These are phyloP conservation scores for Ganoderma sp. DNA, from an alignment of 1,284 basidiomycete species.

Conservation along the genomic window DNA sequence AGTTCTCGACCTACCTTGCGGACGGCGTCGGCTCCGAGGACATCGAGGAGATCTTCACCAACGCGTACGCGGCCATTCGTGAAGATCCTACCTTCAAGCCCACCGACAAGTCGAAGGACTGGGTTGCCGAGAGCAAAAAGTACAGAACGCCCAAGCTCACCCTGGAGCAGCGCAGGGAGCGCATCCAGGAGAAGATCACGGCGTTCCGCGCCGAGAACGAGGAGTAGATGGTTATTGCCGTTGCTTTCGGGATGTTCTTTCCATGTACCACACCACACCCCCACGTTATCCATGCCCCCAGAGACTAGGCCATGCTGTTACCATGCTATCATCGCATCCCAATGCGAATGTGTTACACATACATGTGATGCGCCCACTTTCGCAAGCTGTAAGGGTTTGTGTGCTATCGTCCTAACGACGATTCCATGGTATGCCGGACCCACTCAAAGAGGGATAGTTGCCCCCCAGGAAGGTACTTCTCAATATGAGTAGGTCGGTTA, in stretches of 20 bases:
- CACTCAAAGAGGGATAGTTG: constrained; percentile 34
- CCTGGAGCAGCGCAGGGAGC: constrained; percentile 76
- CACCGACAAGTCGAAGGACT: constrained; percentile 92
- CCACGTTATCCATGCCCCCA: constrained; percentile 31
- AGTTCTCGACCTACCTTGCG: constrained; percentile 94
- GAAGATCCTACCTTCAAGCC: constrained; percentile 93
- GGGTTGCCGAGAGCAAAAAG: constrained; percentile 88
- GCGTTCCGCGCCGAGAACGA: constrained; percentile 77
- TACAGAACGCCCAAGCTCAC: constrained; percentile 78
- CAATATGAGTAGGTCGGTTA: constrained; percentile 35
- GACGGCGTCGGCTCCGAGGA: constrained; percentile 97
- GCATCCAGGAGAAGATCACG: constrained; percentile 84
- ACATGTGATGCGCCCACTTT: not conserved
- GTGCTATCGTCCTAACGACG: constrained; percentile 27
- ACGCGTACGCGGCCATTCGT: constrained; percentile 92
- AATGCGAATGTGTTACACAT: not conserved
- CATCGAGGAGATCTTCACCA: constrained; percentile 95
- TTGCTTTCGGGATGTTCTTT: constrained; percentile 16
- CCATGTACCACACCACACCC: constrained; percentile 30
- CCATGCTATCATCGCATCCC: constrained; percentile 26
- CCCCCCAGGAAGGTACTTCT: constrained; percentile 48
- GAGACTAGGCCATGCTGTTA: constrained; percentile 34
- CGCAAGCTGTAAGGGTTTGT: not conserved
- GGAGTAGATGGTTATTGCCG: constrained; percentile 49
- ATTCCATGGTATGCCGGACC: constrained; percentile 36